Evolutionary conservation across 192 early-diverging fungal genomes (phyloP), one percentile per base, ranked within the genome.

Genomic region (Gamsiella multidivaricata): DNA sequence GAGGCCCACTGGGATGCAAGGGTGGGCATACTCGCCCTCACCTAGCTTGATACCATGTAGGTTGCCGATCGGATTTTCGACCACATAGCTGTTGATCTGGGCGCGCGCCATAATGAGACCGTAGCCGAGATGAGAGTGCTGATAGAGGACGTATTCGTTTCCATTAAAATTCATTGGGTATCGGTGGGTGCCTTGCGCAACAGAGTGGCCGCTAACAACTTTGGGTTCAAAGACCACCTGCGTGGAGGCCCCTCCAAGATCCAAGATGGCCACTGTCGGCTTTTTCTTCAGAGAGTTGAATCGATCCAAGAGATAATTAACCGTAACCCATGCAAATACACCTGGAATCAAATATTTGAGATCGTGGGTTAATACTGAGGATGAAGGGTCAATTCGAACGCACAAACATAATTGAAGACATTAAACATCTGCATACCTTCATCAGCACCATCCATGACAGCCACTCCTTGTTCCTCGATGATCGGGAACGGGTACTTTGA

Each of bases 261-360:
- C 97, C 86, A 99, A 91, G 33, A 96, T 93, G 0, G 95, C 97
- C 9, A 91, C 96, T 0, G 95, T 96, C 5, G 82, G 63, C 11
- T 76, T 64, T 26, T 80, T 80, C 53, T 84, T 62, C 2, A 82
- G 33, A 18, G 83, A 81, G 14, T 91, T 93, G 55, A 96, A 86
- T 28, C 82, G 81, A 39, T 87, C 86, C 22, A 96, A 84, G 5
- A 99, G 82, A 64, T 94, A 97, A 81, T 99, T 99, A 23, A 97
- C 93, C 0, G 97, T 99, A 50, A 99, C 95, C 97, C 97, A 99
- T 20, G 96, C 96, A 80, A 90, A 99, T 17, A 98, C 91, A 51
- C 96, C 84, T 86, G 56, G 0, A 39, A 23, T 36, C 20, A 43
- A 53, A 29, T 29, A 42, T n/a, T n/a, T n/a, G n/a, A n/a, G n/a